Conservation (phyloP, 2,329 filamentous ascomycete species). For the Paraphoma chrysanthemicola region DNA sequence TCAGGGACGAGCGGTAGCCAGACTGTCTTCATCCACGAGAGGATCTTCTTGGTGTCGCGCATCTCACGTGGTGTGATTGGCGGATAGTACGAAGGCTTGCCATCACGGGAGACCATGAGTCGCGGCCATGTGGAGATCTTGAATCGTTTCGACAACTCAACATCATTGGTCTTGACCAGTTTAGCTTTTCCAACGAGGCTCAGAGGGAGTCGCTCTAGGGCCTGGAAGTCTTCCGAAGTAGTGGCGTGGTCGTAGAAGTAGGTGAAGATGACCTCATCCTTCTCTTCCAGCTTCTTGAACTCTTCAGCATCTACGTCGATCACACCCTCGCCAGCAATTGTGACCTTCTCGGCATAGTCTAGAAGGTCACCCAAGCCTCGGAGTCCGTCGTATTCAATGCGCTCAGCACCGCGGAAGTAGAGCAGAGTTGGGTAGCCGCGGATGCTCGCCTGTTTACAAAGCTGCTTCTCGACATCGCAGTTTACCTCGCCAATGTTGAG, state of each 20-base stretch:
- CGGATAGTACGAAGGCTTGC: conserved; percentile 87
- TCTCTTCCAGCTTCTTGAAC: conserved; percentile 86
- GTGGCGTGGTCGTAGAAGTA: conserved; percentile 99
- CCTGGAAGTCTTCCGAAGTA: conserved; percentile 87
- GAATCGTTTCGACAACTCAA: conserved; percentile 77
- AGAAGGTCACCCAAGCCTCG: conserved; percentile 91
- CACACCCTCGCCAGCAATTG: conserved; percentile 78
- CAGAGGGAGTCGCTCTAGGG: conserved; percentile 84
- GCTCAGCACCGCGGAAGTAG: conserved; percentile 91
- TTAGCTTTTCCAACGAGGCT: conserved; percentile 90
- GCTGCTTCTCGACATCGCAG: conserved; percentile 80
- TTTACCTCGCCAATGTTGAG: conserved; percentile 97
- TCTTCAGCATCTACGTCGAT: conserved; percentile 77
- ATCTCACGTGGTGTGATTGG: conserved; percentile 89
- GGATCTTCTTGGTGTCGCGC: conserved; percentile 80
- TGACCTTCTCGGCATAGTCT: conserved; percentile 83
- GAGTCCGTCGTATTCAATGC: conserved; percentile 90
- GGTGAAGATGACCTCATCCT: conserved; percentile 93
- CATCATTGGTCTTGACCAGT: conserved; percentile 88
- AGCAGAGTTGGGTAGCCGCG: conserved; percentile 85
- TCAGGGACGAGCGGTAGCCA: conserved; percentile 97
- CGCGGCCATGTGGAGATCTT: conserved; percentile 98
- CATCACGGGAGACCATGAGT: conserved; percentile 85
- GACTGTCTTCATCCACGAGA: conserved; percentile 93
- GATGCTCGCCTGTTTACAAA: conserved; percentile 91